A percentile compares a stretch with the other conserved stretches of the same genome.
These are phyloP conservation scores for Coemansia sp. DNA, from an alignment of 192 early-diverging fungal genomes.

Conservation along the genomic window DNA sequence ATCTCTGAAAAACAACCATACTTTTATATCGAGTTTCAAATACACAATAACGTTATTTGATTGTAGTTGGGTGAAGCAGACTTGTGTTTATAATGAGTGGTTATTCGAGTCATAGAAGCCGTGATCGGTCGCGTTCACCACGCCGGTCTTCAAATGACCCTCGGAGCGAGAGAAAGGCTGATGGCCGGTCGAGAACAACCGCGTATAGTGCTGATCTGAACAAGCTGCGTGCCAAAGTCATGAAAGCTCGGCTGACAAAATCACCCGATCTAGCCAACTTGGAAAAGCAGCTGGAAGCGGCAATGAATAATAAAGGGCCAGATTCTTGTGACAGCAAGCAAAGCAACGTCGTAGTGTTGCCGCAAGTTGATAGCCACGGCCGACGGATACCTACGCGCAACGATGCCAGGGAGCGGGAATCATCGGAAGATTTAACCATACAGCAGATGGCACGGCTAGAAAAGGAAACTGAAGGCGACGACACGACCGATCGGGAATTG, in stretches of 20 bases:
- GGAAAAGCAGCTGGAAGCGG: constrained; percentile 68
- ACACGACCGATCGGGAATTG: constrained; percentile 17
- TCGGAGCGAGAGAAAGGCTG: neutral
- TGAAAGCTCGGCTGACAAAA: constrained; percentile 78
- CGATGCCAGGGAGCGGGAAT: constrained; percentile 11
- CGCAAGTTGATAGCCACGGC: constrained; percentile 39
- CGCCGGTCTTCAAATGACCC: neutral
- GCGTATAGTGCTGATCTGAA: constrained; percentile 64
- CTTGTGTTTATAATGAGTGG: neutral
- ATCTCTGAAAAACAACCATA: neutral
- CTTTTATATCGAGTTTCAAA: neutral
- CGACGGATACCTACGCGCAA: constrained; percentile 6
- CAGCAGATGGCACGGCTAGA: constrained; percentile 31
- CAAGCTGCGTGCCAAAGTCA: constrained; percentile 74
- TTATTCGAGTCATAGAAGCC: neutral
- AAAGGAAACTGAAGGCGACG: constrained; percentile 26
- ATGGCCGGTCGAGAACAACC: neutral
- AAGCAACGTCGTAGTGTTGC: constrained; percentile 34
- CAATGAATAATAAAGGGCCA: constrained; percentile 40
- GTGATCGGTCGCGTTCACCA: constrained; percentile 6
- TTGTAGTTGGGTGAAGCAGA: neutral
- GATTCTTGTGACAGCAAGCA: neutral
- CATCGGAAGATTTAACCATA: constrained; percentile 3
- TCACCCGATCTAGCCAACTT: constrained; percentile 59
- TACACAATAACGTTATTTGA: constrained; percentile 1